phyloP scores from a whole-genome alignment of 2,329 filamentous ascomycete species.

The Pestalotiopsis fici region DNA sequence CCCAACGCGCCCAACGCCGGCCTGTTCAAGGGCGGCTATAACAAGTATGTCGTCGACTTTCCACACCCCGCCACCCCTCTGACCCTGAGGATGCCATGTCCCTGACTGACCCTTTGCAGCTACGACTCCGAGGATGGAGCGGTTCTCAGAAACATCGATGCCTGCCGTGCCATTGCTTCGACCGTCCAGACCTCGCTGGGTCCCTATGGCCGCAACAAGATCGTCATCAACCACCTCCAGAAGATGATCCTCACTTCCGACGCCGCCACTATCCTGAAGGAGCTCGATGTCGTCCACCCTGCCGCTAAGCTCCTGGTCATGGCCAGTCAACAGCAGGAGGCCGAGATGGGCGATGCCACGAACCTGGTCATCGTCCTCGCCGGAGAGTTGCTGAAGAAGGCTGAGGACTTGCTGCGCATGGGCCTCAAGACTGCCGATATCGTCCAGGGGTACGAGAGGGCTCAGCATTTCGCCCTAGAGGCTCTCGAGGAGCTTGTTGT shows the following conservation, averaged over 20 bases:
- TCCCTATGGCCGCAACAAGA: conserved; percentile 98
- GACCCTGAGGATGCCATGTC: conserved; percentile 13
- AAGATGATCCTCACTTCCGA: conserved; percentile 99
- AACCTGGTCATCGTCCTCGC: conserved; percentile 96
- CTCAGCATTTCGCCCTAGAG: conserved; percentile 84
- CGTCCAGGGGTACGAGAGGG: conserved; percentile 92
- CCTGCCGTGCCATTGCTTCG: conserved; percentile 91
- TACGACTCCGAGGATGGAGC: conserved; percentile 99
- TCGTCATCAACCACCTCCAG: conserved; percentile 99
- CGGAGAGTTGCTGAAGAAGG: conserved; percentile 94
- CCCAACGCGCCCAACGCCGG: conserved; percentile 90
- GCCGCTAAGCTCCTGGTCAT: conserved; percentile 97
- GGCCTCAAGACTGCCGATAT: conserved; percentile 98
- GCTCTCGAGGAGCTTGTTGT: conserved; percentile 85
- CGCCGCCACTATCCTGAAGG: conserved; percentile 93
- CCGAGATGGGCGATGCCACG: conserved; percentile 98
- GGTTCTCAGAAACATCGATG: conserved; percentile 97
- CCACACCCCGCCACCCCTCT: conserved; percentile 22
- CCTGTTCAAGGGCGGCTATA: conserved; percentile 95
- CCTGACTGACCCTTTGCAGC: conserved; percentile 48
- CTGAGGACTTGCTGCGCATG: conserved; percentile 94
- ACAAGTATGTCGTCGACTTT: conserved; percentile 66
- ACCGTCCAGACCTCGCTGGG: conserved; percentile 97
- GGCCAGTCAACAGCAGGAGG: conserved; percentile 98
- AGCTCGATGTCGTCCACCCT: conserved; percentile 97